Evolutionary conservation across 352 stramenopile species (phyloP).

Genomic region (Pythium monospermum): DNA sequence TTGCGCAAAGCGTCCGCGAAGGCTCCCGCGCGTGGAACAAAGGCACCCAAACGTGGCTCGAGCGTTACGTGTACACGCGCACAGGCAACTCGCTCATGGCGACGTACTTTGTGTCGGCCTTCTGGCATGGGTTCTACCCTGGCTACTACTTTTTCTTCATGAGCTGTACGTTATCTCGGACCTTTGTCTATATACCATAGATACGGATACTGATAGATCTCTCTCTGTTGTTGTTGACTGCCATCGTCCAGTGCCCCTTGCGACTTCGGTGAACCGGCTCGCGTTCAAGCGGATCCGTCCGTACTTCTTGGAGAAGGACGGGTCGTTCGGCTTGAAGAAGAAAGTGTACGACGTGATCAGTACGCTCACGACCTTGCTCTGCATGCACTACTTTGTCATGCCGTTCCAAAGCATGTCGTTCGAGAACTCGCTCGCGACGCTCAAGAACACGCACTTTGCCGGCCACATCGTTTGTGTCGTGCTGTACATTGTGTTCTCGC

Average conservation of each 20-base stretch:
- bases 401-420: slow-evolving; percentile 33
- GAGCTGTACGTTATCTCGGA: slow-evolving; percentile 27
- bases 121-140: slow-evolving; percentile 99
- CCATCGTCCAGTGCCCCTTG: slow-evolving; percentile 37
- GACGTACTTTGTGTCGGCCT: slow-evolving; percentile 93
- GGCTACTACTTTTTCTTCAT: slow-evolving; percentile 98
- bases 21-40: slow-evolving; percentile 95
- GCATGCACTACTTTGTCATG: slow-evolving; percentile 70
- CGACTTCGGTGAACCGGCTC: slow-evolving; percentile 64
- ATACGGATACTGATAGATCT: too few species aligned
- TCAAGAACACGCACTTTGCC: slow-evolving; percentile 66
- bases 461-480: slow-evolving; percentile 62
- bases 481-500: slow-evolving; percentile 67
- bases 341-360: slow-evolving; percentile 54
- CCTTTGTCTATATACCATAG: too few species aligned
- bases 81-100: slow-evolving; percentile 90
- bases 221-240: not conserved
- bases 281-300: slow-evolving; percentile 47
- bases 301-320: slow-evolving; percentile 36
- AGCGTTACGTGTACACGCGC: slow-evolving; percentile 97
- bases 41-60: slow-evolving; percentile 94
- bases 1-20: slow-evolving; percentile 85
- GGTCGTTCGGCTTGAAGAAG: slow-evolving; percentile 28
- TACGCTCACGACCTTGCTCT: slow-evolving; percentile 47
- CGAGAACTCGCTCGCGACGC: slow-evolving; percentile 53